Base-by-base conservation (phyloP, 2,329 filamentous ascomycete genomes). In the Leptodontidium sp. region DNA sequence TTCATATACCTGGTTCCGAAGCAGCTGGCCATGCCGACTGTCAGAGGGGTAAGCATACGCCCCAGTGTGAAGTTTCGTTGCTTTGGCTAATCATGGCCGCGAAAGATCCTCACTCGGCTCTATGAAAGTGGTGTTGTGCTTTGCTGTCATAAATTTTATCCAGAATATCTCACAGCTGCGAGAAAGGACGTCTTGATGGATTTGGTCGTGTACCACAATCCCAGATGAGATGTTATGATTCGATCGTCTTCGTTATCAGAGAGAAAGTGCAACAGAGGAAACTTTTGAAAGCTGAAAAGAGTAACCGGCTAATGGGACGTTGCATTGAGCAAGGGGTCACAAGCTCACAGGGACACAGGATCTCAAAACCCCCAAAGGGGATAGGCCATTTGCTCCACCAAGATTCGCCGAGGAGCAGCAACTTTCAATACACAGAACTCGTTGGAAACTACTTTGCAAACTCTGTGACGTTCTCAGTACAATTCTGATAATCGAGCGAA, bases 1-100 rank as follows among this genome's bases (percentile, higher is more conserved):
- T 75, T 75, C 35, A 65, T 74, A 15, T 74, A 74, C 40, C 62
- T 75, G 32, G 68, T 72, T 2, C 72, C 73, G 1, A 71, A 72
- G 38, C 73, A 74, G 53, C 50, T 74, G 53, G 71, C 69, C 15
- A 61, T 73, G 50, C 52, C 47, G 11, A 72, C 71, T 2, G 71
- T 74, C 7, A 59, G 67, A 35, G 35, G 21, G 52, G 63, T 58
- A 45, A 38, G 52, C 17, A 29, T 32, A 2, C 8, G 4, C 11
- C 11, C 12, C 32, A 29, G 15, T 21, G 21, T 21, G 21, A 21
- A 21, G 21, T 38, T 1, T 9, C 14, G 15, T 8, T 9, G 32
- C 4, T 7, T n/a, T 57, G 6, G 17, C 32, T 38, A 40, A 40
- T 32, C 12, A 7, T 21, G 32, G 35, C 9, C 2, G 24, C 5